Percentiles rank a stretch among this genome's conserved stretches.
Evolutionary conservation across 495 filamentous ascomycete genomes (phyloP).

Genomic region (Aspergillus conjunctus): DNA sequence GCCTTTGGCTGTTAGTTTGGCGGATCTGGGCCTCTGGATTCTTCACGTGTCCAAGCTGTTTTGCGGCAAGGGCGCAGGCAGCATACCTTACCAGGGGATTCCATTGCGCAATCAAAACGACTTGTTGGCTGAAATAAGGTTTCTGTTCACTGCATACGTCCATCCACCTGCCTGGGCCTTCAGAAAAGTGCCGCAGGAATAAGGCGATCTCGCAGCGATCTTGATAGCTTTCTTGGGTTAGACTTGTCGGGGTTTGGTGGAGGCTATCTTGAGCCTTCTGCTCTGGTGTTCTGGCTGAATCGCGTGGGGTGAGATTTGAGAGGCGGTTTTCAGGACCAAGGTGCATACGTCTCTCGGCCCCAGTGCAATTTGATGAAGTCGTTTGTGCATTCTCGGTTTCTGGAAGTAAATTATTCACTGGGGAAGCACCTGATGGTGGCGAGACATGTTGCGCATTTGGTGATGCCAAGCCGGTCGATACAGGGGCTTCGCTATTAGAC

Average conservation of each 20-base stretch:
- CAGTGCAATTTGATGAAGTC: not conserved
- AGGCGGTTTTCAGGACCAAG: not conserved
- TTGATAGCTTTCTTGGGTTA: slow-evolving; percentile 17
- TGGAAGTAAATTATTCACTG: no score
- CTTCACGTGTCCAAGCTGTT: slow-evolving; percentile 28
- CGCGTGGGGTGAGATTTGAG: not conserved
- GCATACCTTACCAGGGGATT: slow-evolving; percentile 25
- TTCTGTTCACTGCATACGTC: slow-evolving; percentile 17
- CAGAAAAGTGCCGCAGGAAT: slow-evolving; percentile 27
- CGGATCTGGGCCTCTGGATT: slow-evolving; percentile 12
- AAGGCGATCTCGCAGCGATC: slow-evolving; percentile 26
- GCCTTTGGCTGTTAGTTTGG: slow-evolving; percentile 7
- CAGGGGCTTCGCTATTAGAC: no score
- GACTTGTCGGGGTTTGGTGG: not conserved
- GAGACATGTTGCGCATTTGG: no score
- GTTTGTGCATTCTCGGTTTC: no score
- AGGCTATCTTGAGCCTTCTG: not conserved
- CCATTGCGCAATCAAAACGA: slow-evolving; percentile 15
- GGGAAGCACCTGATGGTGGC: no score
- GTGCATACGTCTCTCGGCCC: not conserved
- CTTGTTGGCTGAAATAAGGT: slow-evolving; percentile 24
- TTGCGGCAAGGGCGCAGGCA: slow-evolving; percentile 27
- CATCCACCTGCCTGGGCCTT: slow-evolving; percentile 24
- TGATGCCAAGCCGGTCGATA: no score
- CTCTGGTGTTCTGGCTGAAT: not conserved